phyloP scores from a whole-genome alignment of 2,329 filamentous ascomycete species.

The Pseudogymnoascus sp. region DNA sequence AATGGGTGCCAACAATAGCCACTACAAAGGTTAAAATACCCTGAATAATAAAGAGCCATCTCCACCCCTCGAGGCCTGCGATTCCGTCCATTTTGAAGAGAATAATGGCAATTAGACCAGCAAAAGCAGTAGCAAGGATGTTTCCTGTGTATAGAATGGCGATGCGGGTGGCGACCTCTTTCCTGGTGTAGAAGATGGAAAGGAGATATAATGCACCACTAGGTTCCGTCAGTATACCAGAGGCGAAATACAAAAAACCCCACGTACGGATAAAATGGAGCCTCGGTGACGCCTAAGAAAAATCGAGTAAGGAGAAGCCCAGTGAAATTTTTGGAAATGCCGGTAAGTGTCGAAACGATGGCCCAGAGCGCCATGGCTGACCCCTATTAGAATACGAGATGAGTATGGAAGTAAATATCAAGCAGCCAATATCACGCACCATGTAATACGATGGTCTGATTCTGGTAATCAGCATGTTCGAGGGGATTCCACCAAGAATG shows the following conservation, averaged over 20 bases:
- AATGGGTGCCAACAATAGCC: slow-evolving; percentile 26
- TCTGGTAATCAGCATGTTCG: too few species aligned
- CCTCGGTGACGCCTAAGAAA: too few species aligned
- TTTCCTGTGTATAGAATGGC: slow-evolving; percentile 45
- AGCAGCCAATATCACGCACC: not conserved
- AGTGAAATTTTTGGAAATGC: slow-evolving; percentile 30
- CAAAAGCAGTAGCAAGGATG: slow-evolving; percentile 44
- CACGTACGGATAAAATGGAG: slow-evolving; percentile 32
- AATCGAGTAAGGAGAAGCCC: slow-evolving; percentile 43
- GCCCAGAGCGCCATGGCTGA: slow-evolving; percentile 41
- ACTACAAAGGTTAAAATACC: slow-evolving; percentile 44
- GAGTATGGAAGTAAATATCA: not conserved
- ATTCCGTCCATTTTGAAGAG: not conserved
- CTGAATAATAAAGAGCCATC: slow-evolving; percentile 41
- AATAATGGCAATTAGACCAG: slow-evolving; percentile 43
- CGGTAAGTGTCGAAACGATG: slow-evolving; percentile 39
- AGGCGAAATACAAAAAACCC: slow-evolving; percentile 43
- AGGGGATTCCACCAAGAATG: too few species aligned
- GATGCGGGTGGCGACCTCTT: slow-evolving; percentile 43
- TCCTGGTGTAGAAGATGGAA: slow-evolving; percentile 47
- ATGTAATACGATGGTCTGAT: too few species aligned
- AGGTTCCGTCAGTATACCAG: slow-evolving; percentile 13
- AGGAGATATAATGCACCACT: slow-evolving; percentile 35
- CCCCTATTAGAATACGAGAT: slow-evolving; percentile 11
- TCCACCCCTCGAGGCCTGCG: slow-evolving; percentile 31